phyloP scores from a whole-genome alignment of 768 basidiomycete species.

The Lactarius psammicola region DNA sequence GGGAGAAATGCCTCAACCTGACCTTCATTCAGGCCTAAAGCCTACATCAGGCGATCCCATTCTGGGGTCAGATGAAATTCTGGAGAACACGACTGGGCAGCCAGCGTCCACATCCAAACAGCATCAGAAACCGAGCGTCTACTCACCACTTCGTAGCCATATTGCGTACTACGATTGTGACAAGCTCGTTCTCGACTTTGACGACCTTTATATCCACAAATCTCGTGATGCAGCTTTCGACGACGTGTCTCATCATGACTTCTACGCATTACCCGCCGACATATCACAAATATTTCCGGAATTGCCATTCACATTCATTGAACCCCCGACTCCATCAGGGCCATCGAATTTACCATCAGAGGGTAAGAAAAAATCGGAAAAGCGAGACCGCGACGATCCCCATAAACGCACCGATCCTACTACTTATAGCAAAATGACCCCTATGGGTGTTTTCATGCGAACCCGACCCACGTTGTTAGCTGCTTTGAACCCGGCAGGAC shows the following conservation, averaged over 20 bases:
- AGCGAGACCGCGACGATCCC: constrained; percentile 65
- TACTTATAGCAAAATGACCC: constrained; percentile 70
- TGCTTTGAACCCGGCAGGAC: constrained; percentile 76
- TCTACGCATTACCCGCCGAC: constrained; percentile 42
- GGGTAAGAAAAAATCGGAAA: constrained; percentile 42
- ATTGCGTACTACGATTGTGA: constrained; percentile 47
- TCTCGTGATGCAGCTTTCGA: constrained; percentile 8
- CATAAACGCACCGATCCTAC: constrained; percentile 77
- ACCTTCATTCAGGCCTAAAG: constrained; percentile 20
- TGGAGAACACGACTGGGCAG: constrained; percentile 16
- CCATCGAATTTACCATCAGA: constrained; percentile 20
- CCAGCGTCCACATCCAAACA: not conserved
- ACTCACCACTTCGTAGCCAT: constrained; percentile 57
- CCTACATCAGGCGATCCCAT: constrained; percentile 24
- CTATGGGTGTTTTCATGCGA: constrained; percentile 75
- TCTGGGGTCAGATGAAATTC: constrained; percentile 7
- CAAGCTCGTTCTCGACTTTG: constrained; percentile 54
- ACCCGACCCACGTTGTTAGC: constrained; percentile 81
- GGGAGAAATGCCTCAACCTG: constrained; percentile 7
- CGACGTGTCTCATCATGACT: constrained; percentile 29
- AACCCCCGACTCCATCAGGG: constrained; percentile 34
- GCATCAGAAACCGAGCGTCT: constrained; percentile 47
- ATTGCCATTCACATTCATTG: constrained; percentile 58
- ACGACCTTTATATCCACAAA: constrained; percentile 40
- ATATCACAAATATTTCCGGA: constrained; percentile 82